Conservation (phyloP, 176 grass and related monocot species). For the Oryza longistaminata region DNA sequence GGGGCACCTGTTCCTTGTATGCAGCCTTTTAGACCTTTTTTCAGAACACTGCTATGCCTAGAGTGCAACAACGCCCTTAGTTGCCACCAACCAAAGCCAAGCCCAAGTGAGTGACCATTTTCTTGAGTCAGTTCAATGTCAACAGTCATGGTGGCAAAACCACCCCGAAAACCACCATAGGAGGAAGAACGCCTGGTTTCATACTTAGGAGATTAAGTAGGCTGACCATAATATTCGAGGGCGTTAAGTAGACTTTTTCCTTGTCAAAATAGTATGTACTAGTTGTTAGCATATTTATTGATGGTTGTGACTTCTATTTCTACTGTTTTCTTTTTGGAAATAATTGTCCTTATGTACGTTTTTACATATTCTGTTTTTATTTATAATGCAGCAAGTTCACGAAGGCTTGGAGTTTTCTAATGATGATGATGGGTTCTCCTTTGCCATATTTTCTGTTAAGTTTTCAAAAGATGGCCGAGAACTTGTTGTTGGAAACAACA, state of each 20-base stretch:
- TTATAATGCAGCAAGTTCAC: constrained; percentile 63
- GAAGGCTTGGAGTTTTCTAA: constrained; percentile 61
- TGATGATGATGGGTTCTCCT: constrained; percentile 37
- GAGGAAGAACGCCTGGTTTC: not conserved
- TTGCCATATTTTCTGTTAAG: constrained; percentile 78
- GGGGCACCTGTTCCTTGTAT: not conserved
- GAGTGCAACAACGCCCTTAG: not conserved
- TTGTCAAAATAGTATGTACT: not conserved
- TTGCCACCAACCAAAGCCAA: not conserved
- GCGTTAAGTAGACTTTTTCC: not conserved
- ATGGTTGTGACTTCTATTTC: not conserved
- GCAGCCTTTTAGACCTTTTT: not conserved
- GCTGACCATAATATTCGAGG: not conserved
- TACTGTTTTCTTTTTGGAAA: not conserved
- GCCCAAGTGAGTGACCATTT: no score
- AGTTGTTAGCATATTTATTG: not conserved
- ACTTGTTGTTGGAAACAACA: constrained; percentile 65
- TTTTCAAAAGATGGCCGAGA: constrained; percentile 77
- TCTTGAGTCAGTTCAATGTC: no score
- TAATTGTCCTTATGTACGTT: not conserved
- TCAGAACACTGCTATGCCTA: not conserved
- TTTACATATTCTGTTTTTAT: not conserved
- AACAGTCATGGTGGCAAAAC: no score
- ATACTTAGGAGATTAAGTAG: not conserved
- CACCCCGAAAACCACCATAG: not conserved